Conservation (phyloP, 192 early-diverging fungal genomes). For the Coemansia guatemalensis region DNA sequence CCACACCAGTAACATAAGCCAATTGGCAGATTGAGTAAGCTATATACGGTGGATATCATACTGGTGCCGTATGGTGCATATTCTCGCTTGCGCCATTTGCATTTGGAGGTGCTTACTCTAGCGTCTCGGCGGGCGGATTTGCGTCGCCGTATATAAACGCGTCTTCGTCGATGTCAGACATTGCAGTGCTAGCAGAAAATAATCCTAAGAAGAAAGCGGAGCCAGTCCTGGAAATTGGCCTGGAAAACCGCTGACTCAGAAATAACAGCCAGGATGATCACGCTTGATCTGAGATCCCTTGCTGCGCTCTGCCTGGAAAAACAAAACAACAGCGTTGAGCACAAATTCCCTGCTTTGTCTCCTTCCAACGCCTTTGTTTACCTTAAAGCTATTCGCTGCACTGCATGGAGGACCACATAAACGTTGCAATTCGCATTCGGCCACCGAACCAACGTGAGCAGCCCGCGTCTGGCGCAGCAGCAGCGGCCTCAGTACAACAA, state of each 20-base stretch:
- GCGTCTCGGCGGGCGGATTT: background rate
- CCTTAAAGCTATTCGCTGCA: background rate
- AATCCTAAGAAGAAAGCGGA: background rate
- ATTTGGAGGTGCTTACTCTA: constrained; percentile 4
- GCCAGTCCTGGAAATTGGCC: background rate
- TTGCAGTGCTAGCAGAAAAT: background rate
- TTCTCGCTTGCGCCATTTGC: background rate
- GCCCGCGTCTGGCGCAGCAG: constrained; percentile 37
- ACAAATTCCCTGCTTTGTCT: background rate
- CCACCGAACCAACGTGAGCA: constrained; percentile 65
- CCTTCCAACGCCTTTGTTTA: constrained; percentile 3
- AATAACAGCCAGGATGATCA: background rate
- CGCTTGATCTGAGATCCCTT: background rate
- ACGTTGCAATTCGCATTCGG: constrained; percentile 72
- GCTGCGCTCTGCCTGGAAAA: background rate
- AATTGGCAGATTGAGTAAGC: background rate
- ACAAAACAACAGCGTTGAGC: background rate
- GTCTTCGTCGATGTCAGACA: constrained; percentile 31
- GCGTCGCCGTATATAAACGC: constrained; percentile 49
- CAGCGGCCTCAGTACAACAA: constrained; percentile 23
- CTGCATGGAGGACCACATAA: constrained; percentile 59
- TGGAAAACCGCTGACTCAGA: background rate
- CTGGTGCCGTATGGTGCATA: constrained; percentile 1
- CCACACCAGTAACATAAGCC: background rate
- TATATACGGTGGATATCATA: background rate